Conservation (phyloP, 306 rosid genomes). For the Lupinus albus region DNA sequence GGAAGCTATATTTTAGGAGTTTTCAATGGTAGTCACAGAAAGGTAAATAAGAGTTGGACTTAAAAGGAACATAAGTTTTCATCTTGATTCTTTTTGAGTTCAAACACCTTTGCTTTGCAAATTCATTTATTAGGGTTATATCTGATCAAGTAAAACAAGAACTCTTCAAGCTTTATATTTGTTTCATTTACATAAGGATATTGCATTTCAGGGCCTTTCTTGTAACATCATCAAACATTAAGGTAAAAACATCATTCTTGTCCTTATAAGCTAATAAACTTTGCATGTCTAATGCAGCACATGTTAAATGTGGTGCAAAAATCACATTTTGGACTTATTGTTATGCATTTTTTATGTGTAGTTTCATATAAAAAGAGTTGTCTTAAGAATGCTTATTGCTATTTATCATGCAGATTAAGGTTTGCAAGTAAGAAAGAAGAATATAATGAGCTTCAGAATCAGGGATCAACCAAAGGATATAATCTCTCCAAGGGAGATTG, state of each 20-base stretch:
- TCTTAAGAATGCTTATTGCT: constrained; percentile 28
- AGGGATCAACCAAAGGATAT: constrained; percentile 43
- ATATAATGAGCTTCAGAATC: constrained; percentile 52
- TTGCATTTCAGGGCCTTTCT: constrained; percentile 30
- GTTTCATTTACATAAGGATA: constrained; percentile 12
- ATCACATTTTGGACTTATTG: background rate
- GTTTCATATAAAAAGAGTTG: constrained; percentile 1
- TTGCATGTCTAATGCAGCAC: background rate
- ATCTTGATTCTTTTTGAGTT: constrained; percentile 47
- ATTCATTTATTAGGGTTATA: constrained; percentile 28
- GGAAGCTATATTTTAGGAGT: constrained; percentile 51
- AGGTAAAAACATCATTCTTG: constrained; percentile 31
- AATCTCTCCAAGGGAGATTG: constrained; percentile 63
- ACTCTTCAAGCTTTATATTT: constrained; percentile 23
- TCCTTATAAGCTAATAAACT: constrained; percentile 2
- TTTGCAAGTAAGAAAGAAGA: constrained; percentile 14
- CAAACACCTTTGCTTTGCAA: constrained; percentile 16
- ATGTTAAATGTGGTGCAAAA: constrained; percentile 25
- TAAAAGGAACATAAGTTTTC: constrained; percentile 42
- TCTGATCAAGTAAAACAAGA: constrained; percentile 26
- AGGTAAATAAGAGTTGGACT: constrained; percentile 39
- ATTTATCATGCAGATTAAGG: constrained; percentile 28
- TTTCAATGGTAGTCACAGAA: constrained; percentile 25
- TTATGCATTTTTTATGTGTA: background rate
- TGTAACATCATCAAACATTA: constrained; percentile 30